Evolutionary conservation across 169 alveolate genomes (phyloP), one percentile per base, ranked within the genome.

Genomic region (Plasmodium berghei): DNA sequence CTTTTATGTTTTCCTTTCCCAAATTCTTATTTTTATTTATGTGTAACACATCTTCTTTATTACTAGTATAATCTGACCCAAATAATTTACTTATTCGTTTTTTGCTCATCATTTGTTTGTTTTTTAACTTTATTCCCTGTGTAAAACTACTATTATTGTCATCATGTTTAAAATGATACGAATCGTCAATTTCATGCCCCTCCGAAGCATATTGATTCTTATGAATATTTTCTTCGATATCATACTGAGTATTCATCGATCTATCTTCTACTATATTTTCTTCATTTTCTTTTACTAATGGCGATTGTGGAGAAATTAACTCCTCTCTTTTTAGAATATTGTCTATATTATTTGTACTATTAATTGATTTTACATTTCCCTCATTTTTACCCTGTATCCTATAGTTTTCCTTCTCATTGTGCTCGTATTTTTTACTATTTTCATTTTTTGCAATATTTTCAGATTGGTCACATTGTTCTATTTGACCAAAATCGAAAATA

Each of bases 1-100:
- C 42, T 75, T 75, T 75, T 48, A 75, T 26, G 48, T 75, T 75
- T 62, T 75, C 89, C 52, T 75, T 75, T 34, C 20, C 20, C 42
- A 75, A 20, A 49, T 75, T 75, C 52, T 28, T 75, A 56, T 46
- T 54, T 22, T 42, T 75, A 40, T 58, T 64, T 20, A 69, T 48
- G 34, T 46, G 46, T 16, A 24, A 59, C 45, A 40, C 52, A 40
- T 18, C 87, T 24, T 59, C 62, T 24, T 73, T 73, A 45, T 14
- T 24, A 12, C 46, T 61, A 5, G 24, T 16, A 18, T 75, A 20
- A 16, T 63, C 64, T 24, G 14, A 6, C 26, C 26, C 73, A 49
- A 62, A 24, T 48, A 12, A 45, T 20, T 75, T 63, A 20, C 42
- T 49, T 52, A 14, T 24, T 9, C 34, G 46, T 62, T 48, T 52